These are phyloP conservation scores for Saprolegnia diclina DNA, from an alignment of 352 stramenopile species.

Conservation along the genomic window DNA sequence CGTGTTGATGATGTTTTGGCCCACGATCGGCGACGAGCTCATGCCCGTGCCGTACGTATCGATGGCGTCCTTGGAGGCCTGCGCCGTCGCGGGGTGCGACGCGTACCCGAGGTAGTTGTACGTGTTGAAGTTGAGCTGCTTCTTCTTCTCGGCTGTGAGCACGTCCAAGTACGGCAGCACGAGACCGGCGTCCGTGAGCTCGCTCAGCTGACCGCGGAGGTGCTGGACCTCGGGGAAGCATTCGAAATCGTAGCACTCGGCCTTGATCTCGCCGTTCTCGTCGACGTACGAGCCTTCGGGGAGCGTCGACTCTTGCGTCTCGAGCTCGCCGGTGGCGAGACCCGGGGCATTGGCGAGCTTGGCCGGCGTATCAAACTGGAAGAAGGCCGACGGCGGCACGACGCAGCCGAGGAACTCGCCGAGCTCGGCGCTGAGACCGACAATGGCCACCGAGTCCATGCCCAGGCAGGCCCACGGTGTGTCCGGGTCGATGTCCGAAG, in stretches of 20 bases:
- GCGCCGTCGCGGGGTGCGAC: conserved; percentile 44
- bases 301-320: conserved; percentile 26
- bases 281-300: conserved; percentile 31
- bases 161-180: conserved; percentile 63
- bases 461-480: conserved; percentile 59
- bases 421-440: conserved; percentile 54
- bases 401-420: conserved; percentile 64
- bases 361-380: conserved; percentile 58
- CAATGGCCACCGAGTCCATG: conserved; percentile 62
- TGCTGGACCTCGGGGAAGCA: conserved; percentile 59
- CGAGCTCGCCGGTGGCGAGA: conserved; percentile 47
- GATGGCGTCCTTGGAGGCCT: conserved; percentile 53
- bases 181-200: conserved; percentile 66
- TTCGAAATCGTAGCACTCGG: conserved; percentile 59
- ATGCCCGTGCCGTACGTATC: conserved; percentile 73
- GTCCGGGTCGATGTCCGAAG: conserved; percentile 41
- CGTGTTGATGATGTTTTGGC: conserved; percentile 62
- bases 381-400: conserved; percentile 59
- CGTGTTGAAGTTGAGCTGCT: conserved; percentile 81
- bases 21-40: conserved; percentile 75
- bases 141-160: conserved; percentile 57
- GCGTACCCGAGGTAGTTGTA: conserved; percentile 83
- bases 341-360: conserved; percentile 55
- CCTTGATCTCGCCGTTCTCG: conserved; percentile 53
- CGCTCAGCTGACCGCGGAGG: conserved; percentile 61